Evolutionary conservation across 2,329 filamentous ascomycete genomes (phyloP), one percentile per base, ranked within the genome.

Genomic region (Neobulgaria alba): DNA sequence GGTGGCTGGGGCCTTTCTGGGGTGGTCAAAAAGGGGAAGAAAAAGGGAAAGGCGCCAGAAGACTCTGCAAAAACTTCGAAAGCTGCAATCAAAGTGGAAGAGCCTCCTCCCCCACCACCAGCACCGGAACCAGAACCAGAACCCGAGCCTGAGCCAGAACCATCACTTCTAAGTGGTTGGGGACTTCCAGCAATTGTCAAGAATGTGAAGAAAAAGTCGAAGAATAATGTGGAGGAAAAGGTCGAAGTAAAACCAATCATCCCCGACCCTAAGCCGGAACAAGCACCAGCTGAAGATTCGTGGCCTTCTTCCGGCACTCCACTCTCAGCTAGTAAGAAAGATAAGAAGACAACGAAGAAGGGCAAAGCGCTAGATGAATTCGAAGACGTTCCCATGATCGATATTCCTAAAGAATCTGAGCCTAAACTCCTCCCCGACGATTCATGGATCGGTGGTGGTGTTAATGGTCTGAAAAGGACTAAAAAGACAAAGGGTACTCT

Each of bases 11-110:
- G 59, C 44, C 71, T 71, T 51, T 59, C 61, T 2, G 57, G 59
- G 45, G 71, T 72, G 51, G 77, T 76, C 55, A 74, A 59, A 39
- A 44, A 50, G 45, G 69, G 64, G 41, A 65, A 67, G 54, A 68
- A 68, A 53, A 61, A 60, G 53, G 58, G 62, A 30, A 51, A 59
- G 53, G 42, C 43, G 5, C 39, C 51, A 19, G 53, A 57, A 20
- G 52, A 57, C 36, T 32, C 38, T n/a, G 43, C 45, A 8, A 57
- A 59, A 57, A 38, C 47, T 51, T 41, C 36, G 26, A 30, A 30
- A 5, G n/a, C n/a, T n/a, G n/a, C n/a, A n/a, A n/a, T n/a, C n/a
- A n/a, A n/a, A n/a, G n/a, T n/a, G n/a, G 37, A 33, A 34, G 30
- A 33, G n/a, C 30, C 30, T 33, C 10, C 12, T 9, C 30, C 51